Evolutionary conservation across 2,329 filamentous ascomycete species (phyloP), one percentile per base, ranked within the genome.

Genomic region (Dactylellina sp.): DNA sequence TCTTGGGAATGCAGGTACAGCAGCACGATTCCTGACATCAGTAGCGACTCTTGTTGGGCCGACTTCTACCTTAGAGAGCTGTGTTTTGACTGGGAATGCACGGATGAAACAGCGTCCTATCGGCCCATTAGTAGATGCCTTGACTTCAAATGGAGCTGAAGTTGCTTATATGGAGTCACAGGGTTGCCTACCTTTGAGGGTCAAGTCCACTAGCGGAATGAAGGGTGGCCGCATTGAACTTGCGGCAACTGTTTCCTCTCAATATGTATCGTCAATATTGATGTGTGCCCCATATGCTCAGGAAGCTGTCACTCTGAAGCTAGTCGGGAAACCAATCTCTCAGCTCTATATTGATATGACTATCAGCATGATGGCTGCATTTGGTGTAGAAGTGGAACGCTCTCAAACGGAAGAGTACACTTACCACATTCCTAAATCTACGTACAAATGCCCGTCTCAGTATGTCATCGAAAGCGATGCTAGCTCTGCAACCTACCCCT

Each of bases 301-400:
- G 82, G 89, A 93, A 75, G 91, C 94, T 0, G 93, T 99, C 39
- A 97, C 92, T 0, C 83, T 99, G 76, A 90, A 89, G 42, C 86
- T 99, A 40, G 90, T 98, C n/a, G 95, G 93, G 63, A 98, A 97
- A 81, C 94, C 95, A 46, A 97, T 99, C 76, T 98, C 94, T 0
- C 93, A 98, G 80, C 89, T 89, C 1, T 99, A 99, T 81, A 98
- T 99, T 79, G 93, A 99, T 80, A 98, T 99, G 94, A 99, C 95
- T 1, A 93, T 96, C 60, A 87, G 93, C 14, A 99, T 99, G 94
- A 99, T 99, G 95, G 86, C 87, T 62, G 86, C 91, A 1, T 99
- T 99, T 79, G 95, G 95, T 55, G 87, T 99, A 42, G 81, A 88
- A 40, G 95, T 97, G 11, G 85, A 88, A 75, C 88, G 87, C 78